Conservation (phyloP, 805 yeast species). For the Metschnikowia rubicola region DNA sequence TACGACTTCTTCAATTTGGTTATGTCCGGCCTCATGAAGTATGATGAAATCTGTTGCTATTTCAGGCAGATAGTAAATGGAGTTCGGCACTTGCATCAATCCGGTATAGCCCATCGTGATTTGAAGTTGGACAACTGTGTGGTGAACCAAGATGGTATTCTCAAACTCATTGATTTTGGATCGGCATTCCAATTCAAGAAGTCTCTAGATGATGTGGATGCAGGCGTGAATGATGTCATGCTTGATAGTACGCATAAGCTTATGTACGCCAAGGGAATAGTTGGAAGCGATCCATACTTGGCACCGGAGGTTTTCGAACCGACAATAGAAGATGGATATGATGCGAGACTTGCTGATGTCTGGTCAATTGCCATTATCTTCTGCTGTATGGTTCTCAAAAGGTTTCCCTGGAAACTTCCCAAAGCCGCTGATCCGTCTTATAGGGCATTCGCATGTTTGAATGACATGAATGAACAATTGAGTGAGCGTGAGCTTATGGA, state of each 20-base stretch:
- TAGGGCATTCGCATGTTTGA: conserved; percentile 48
- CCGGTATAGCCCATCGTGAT: conserved; percentile 92
- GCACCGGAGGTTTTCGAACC: conserved; percentile 82
- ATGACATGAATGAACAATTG: conserved; percentile 12
- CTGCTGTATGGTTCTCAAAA: conserved; percentile 81
- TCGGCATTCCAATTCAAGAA: conserved; percentile 81
- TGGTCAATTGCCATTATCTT: conserved; percentile 94
- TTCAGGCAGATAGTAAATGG: conserved; percentile 79
- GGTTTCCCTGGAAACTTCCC: conserved; percentile 98
- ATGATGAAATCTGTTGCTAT: conserved; percentile 71
- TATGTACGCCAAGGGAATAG: conserved; percentile 70
- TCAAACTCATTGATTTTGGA: conserved; percentile 91
- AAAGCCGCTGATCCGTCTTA: conserved; percentile 70
- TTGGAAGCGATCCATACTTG: conserved; percentile 93
- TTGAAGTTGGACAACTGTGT: conserved; percentile 92
- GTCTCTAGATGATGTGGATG: conserved; percentile 8
- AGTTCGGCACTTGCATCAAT: conserved; percentile 66
- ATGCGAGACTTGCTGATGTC: conserved; percentile 83
- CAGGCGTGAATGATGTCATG: conserved; percentile 34
- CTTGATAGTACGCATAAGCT: conserved; percentile 40
- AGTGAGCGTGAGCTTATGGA: conserved; percentile 10
- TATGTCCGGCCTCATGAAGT: conserved; percentile 79
- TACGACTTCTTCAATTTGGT: conserved; percentile 90
- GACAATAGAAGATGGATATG: conserved; percentile 48
- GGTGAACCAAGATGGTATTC: conserved; percentile 65